Conservation (phyloP, 2,329 filamentous ascomycete species). For the Colletotrichum sp. region DNA sequence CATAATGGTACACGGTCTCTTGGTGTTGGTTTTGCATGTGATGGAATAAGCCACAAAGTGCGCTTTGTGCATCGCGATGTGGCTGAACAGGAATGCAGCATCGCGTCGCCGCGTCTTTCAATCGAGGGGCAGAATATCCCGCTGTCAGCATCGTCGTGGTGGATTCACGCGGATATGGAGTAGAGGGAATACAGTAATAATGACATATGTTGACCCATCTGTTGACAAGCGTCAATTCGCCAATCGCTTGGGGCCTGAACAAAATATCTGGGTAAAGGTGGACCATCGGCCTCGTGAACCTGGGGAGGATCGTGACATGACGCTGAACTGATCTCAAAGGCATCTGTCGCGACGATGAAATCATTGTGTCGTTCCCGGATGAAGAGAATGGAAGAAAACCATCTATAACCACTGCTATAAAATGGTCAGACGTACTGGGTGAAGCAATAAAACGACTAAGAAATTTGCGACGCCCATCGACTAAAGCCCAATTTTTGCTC, state of each 20-base stretch:
- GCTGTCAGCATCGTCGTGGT: background rate
- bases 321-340: background rate
- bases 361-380: background rate
- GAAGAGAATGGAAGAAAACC: accelerated
- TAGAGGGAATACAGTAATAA: background rate
- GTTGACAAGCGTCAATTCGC: background rate
- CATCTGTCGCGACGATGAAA: background rate
- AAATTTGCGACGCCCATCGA: background rate
- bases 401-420: background rate
- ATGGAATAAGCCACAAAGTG: background rate
- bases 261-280: background rate
- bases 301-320: background rate
- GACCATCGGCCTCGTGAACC: background rate
- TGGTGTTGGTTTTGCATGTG: constrained; percentile 1
- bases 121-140: background rate
- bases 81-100: background rate
- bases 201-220: background rate
- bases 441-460: background rate
- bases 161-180: background rate
- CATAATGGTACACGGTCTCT: background rate
- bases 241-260: background rate
- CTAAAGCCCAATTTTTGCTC: background rate
- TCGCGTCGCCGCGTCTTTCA: background rate
- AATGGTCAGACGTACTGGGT: accelerated
- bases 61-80: background rate